phyloP scores from a whole-genome alignment of 2,329 filamentous ascomycete species.

The Fusarium clavum region DNA sequence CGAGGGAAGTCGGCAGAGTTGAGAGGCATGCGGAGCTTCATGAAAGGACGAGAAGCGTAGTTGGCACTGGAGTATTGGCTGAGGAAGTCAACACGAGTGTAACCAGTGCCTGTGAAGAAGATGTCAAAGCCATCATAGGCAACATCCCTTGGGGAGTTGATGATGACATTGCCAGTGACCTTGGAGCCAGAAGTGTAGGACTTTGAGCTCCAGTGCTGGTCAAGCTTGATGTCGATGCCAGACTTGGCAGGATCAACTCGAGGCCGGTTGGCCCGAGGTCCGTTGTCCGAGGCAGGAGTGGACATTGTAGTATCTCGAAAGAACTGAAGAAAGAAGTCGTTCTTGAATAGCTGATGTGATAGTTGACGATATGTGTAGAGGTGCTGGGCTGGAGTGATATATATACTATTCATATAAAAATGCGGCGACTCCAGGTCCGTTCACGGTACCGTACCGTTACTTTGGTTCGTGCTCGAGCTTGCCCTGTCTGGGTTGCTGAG shows the following conservation, averaged over 20 bases:
- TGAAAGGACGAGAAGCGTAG: constrained; percentile 63
- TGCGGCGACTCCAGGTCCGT: constrained; percentile 22
- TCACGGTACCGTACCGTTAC: constrained; percentile 40
- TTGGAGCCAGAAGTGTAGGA: constrained; percentile 67
- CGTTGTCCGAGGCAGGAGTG: constrained; percentile 41
- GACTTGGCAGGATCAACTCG: constrained; percentile 43
- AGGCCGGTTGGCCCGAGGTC: constrained; percentile 35
- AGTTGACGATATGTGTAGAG: constrained; percentile 24
- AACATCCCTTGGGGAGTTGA: constrained; percentile 59
- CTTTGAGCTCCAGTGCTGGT: constrained; percentile 66
- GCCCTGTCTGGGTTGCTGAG: constrained; percentile 35
- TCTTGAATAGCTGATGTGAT: constrained; percentile 28
- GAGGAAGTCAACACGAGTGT: constrained; percentile 64
- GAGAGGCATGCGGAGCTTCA: constrained; percentile 68
- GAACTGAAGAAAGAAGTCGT: neutral
- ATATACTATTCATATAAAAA: constrained; percentile 41
- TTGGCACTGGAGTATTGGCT: constrained; percentile 61
- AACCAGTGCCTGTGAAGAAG: constrained; percentile 62
- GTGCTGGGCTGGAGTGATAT: constrained; percentile 37
- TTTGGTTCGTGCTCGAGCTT: constrained; percentile 37
- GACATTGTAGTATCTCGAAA: constrained; percentile 42
- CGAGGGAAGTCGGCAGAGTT: constrained; percentile 59
- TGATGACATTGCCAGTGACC: constrained; percentile 61
- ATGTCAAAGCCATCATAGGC: constrained; percentile 65
- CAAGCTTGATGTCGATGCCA: constrained; percentile 61